Conservation (phyloP, 2,329 filamentous ascomycete genomes). For the Boeremia exigua region DNA sequence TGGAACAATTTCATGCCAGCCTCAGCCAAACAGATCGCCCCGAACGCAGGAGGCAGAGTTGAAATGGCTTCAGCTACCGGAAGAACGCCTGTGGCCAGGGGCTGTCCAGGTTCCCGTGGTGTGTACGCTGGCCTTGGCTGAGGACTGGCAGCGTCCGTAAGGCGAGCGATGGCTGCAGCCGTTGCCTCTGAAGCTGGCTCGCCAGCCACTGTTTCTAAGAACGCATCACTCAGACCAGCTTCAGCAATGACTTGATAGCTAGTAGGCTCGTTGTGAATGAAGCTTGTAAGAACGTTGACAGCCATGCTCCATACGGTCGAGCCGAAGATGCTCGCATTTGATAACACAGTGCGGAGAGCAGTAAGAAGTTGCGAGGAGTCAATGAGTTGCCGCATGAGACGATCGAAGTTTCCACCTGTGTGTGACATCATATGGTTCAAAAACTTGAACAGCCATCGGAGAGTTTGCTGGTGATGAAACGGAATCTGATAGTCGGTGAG, state of each 20-base stretch:
- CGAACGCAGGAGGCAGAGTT: constrained; percentile 85
- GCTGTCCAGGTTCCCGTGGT: constrained; percentile 31
- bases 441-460: constrained; percentile 95
- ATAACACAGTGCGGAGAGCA: constrained; percentile 80
- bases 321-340: constrained; percentile 79
- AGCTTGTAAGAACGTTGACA: constrained; percentile 89
- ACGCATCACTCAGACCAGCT: constrained; percentile 84
- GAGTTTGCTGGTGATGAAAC: constrained; percentile 89
- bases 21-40: constrained; percentile 91
- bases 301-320: constrained; percentile 96
- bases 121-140: constrained; percentile 25
- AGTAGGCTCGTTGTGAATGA: constrained; percentile 98
- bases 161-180: constrained; percentile 19
- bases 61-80: constrained; percentile 88
- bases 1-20: constrained; percentile 87
- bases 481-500: constrained; percentile 92
- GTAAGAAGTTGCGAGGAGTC: constrained; percentile 86
- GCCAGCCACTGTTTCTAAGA: constrained; percentile 78
- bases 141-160: constrained; percentile 20
- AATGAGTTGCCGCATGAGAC: constrained; percentile 88
- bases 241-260: constrained; percentile 96
- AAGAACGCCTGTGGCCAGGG: constrained; percentile 73
- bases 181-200: constrained; percentile 34
- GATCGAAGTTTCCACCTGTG: constrained; percentile 83
- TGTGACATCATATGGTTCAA: constrained; percentile 93